A percentile compares a stretch with the other conserved stretches of the same genome.
phyloP scores from a whole-genome alignment of 2,329 filamentous ascomycete species.

The Botryotinia narcissicola region DNA sequence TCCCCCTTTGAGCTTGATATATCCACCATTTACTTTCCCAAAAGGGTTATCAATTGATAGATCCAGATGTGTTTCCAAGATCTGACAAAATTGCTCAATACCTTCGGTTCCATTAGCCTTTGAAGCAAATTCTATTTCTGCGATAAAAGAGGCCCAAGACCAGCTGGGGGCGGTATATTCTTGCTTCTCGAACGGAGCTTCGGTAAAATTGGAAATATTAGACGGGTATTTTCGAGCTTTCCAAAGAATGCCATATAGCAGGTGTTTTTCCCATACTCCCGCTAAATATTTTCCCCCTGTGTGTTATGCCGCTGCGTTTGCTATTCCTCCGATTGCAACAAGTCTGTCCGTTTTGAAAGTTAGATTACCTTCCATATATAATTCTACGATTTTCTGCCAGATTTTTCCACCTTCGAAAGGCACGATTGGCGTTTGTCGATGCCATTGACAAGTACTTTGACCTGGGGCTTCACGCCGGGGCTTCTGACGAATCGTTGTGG shows the following conservation, averaged over 20 bases:
- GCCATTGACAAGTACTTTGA: neutral
- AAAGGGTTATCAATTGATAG: neutral
- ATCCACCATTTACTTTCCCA: neutral
- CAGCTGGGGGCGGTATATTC: neutral
- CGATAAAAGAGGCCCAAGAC: neutral
- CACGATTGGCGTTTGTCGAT: too few species aligned
- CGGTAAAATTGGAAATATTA: neutral
- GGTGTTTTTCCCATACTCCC: neutral
- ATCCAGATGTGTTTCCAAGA: neutral
- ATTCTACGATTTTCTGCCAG: accelerated
- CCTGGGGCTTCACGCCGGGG: accelerated
- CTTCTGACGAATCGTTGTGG: accelerated
- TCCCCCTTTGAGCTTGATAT: neutral
- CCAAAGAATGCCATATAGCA: neutral
- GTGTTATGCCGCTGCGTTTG: neutral
- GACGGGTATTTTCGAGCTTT: accelerated
- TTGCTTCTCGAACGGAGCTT: neutral
- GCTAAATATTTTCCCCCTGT: neutral
- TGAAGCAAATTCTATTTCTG: neutral
- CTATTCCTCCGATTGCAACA: neutral
- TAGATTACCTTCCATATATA: neutral
- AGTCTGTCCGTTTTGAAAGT: neutral
- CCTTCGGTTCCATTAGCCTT: accelerated
- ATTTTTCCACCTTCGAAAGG: accelerated
- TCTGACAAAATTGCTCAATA: neutral